Evolutionary conservation across 2,329 filamentous ascomycete genomes (phyloP).

Genomic region (Didymosphaeria variabile): DNA sequence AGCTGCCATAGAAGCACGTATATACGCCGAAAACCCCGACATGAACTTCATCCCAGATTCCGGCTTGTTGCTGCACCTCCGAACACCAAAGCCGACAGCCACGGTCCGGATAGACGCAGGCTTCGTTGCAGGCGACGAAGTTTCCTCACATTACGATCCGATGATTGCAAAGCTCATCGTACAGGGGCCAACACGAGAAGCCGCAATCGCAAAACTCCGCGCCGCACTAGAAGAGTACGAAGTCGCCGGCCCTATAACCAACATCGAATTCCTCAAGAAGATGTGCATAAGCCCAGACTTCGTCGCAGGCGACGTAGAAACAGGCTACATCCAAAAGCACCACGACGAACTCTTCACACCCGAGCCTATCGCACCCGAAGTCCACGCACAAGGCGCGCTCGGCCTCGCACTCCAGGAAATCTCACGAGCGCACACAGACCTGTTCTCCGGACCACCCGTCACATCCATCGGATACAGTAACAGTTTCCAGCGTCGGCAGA

Average conservation of each 20-base stretch:
- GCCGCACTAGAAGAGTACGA: conserved; percentile 87
- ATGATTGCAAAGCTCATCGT: conserved; percentile 99
- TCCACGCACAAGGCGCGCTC: conserved; percentile 86
- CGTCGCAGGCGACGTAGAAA: conserved; percentile 87
- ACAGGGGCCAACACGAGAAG: conserved; percentile 77
- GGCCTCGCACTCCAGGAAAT: conserved; percentile 67
- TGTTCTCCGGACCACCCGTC: conserved; percentile 54
- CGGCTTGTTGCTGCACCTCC: conserved; percentile 83
- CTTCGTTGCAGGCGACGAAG: conserved; percentile 88
- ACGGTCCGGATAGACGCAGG: conserved; percentile 92
- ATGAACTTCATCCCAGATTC: conserved; percentile 94
- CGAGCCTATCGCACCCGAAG: conserved; percentile 70
- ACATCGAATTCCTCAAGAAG: conserved; percentile 94
- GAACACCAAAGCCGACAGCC: conserved; percentile 72
- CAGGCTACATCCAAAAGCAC: conserved; percentile 94
- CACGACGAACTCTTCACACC: conserved; percentile 78
- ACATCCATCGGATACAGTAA: conserved; percentile 64
- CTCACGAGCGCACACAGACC: conserved; percentile 32
- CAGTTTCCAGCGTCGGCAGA: conserved; percentile 69
- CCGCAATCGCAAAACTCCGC: conserved; percentile 83
- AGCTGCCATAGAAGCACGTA: conserved; percentile 92
- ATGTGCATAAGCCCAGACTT: conserved; percentile 85
- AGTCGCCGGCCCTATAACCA: conserved; percentile 90
- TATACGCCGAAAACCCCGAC: conserved; percentile 95
- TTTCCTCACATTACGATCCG: conserved; percentile 94